Evolutionary conservation across 495 filamentous ascomycete species (phyloP), one percentile per base, ranked within the genome.

Genomic region (Penicillium odoratum): DNA sequence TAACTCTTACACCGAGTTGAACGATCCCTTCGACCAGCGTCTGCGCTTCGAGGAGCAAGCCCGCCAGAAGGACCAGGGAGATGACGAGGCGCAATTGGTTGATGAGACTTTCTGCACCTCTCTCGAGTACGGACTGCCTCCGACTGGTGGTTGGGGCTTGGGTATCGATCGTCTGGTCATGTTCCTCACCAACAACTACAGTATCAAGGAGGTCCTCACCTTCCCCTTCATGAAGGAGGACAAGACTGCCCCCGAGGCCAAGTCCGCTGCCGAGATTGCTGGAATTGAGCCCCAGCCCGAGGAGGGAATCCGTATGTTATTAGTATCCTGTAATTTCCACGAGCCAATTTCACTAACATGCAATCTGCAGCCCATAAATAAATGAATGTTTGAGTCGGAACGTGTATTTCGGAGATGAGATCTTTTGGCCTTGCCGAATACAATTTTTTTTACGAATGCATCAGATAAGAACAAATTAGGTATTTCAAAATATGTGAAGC

Each of bases 1-100:
- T 83, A 98, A 98, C 66, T 92, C 93, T 3, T 98, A 98, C 78
- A 99, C 94, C 13, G 94, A 98, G 82, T 85, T 98, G 80, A 98
- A 98, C 82, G 88, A 97, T 68, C 91, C 93, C 52, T 93, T 96
- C 69, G 91, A 96, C 72, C 94, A 98, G 74, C 83, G 94, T 50
- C 78, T 94, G 55, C 87, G 93, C 36, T 98, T 98, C 77, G 91
- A 97, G 71, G 93, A 98, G 81, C 95, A 98, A 74, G 93, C 92
- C 15, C 79, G 83, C 60, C 92, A 98, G 82, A 98, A 98, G 78
- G 93, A 85, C 40, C 89, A 95, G 76, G 94, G 95, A 68, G 95
- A 98, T 64, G 92, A 97, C 62, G 94, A 98, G 78, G 94, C 92
- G 2, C 95, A 97, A 77, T 75, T 95, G 57, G 87, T 98, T 59